Conservation (phyloP, 2,329 filamentous ascomycete genomes). For the Pseudogymnoascus pannorum region DNA sequence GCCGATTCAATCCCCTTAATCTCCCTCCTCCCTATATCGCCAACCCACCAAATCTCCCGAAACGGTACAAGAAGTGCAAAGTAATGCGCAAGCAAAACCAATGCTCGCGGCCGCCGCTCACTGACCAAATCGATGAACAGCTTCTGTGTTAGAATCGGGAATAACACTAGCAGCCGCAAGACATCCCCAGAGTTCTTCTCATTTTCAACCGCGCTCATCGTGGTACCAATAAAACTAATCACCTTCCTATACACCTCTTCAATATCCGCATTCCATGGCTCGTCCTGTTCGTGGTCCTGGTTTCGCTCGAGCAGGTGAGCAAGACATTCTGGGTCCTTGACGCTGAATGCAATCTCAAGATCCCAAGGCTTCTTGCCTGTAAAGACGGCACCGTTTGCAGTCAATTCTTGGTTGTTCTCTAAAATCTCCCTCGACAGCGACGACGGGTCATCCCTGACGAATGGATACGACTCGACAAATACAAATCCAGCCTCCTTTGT, state of each 20-base stretch:
- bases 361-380: constrained; percentile 13
- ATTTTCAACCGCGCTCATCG: constrained; percentile 12
- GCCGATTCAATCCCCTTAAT: constrained; percentile 14
- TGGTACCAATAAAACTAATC: constrained; percentile 16
- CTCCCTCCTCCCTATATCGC: constrained; percentile 20
- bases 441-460: constrained; percentile 12
- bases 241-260: constrained; percentile 16
- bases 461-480: constrained; percentile 15
- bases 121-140: constrained; percentile 16
- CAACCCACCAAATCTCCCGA: constrained; percentile 31
- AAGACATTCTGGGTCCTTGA: background rate
- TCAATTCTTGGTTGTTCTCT: constrained; percentile 10
- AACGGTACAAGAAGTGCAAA: constrained; percentile 28
- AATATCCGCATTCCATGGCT: constrained; percentile 17
- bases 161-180: constrained; percentile 14
- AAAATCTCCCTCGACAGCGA: constrained; percentile 14
- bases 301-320: constrained; percentile 12
- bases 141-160: constrained; percentile 15
- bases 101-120: constrained; percentile 16
- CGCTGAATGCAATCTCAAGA: constrained; percentile 3
- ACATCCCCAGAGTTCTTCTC: constrained; percentile 10
- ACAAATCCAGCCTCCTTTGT: constrained; percentile 9
- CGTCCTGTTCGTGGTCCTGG: constrained; percentile 12
- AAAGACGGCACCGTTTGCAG: constrained; percentile 9
- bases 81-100: constrained; percentile 28